These are phyloP conservation scores for Phyllosticta paracitricarpa DNA, from an alignment of 2,329 filamentous ascomycete species.

Conservation along the genomic window DNA sequence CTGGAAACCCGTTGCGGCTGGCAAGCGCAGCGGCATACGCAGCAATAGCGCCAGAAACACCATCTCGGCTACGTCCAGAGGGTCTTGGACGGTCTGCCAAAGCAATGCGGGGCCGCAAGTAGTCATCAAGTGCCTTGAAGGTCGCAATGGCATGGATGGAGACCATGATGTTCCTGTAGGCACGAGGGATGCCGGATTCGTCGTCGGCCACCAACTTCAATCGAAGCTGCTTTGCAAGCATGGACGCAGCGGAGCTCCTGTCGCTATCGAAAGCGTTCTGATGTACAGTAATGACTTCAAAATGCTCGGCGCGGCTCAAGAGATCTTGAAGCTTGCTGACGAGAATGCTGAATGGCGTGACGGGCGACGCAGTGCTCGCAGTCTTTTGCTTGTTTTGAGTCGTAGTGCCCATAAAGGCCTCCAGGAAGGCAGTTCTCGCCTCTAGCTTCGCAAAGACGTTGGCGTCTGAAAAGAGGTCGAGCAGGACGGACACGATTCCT, in stretches of 20 bases:
- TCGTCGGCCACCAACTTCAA: slow-evolving; percentile 84
- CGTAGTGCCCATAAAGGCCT: slow-evolving; percentile 78
- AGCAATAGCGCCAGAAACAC: slow-evolving; percentile 59
- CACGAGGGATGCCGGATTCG: slow-evolving; percentile 75
- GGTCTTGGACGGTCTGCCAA: slow-evolving; percentile 63
- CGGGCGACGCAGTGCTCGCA: slow-evolving; percentile 55
- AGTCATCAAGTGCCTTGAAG: slow-evolving; percentile 94
- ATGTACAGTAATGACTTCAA: slow-evolving; percentile 92
- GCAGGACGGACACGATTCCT: slow-evolving; percentile 72
- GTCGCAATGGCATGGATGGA: slow-evolving; percentile 97
- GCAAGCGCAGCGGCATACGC: slow-evolving; percentile 66
- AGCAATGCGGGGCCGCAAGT: slow-evolving; percentile 80
- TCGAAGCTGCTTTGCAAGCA: slow-evolving; percentile 92
- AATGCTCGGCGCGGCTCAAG: slow-evolving; percentile 92
- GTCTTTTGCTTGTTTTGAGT: slow-evolving; percentile 53
- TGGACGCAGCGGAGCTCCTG: slow-evolving; percentile 81
- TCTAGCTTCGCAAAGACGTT: slow-evolving; percentile 45
- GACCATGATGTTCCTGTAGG: slow-evolving; percentile 92
- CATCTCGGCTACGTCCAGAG: slow-evolving; percentile 45
- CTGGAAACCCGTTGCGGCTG: slow-evolving; percentile 36
- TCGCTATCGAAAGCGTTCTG: slow-evolving; percentile 86
- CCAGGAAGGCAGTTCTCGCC: slow-evolving; percentile 74
- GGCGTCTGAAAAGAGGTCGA: slow-evolving; percentile 70
- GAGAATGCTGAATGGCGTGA: slow-evolving; percentile 80
- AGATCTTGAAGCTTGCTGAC: slow-evolving; percentile 93